phyloP scores from a whole-genome alignment of 139 green algal genomes.

The Chlamydomonas sp. region DNA sequence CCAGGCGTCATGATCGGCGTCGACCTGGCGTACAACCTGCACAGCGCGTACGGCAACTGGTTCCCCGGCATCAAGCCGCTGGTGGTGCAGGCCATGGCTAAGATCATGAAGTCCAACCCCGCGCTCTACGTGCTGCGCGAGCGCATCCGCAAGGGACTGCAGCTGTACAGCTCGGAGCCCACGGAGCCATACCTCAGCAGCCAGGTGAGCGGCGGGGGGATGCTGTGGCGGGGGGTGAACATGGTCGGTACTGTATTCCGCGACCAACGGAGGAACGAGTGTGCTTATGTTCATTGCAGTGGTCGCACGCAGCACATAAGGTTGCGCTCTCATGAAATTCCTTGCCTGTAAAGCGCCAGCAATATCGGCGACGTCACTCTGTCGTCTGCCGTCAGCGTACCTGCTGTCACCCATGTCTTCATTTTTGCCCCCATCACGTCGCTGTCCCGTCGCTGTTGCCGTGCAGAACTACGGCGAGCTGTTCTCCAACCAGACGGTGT shows the following conservation, averaged over 20 bases:
- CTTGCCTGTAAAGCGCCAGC: neutral
- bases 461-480: constrained; percentile 99
- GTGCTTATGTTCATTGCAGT: too few species aligned
- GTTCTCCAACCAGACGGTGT: constrained; percentile 99
- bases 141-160: constrained; percentile 97
- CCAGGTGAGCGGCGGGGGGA: constrained; percentile 42
- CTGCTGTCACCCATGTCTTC: too few species aligned
- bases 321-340: too few species aligned
- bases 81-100: constrained; percentile 92
- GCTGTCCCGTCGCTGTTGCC: neutral
- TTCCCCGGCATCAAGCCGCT: constrained; percentile 98
- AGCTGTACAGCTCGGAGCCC: constrained; percentile 98
- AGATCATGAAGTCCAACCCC: constrained; percentile 99
- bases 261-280: neutral
- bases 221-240: neutral
- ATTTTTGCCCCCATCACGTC: neutral
- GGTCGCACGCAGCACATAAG: too few species aligned
- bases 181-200: constrained; percentile 98
- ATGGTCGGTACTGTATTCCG: neutral
- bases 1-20: constrained; percentile 96
- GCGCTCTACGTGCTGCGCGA: constrained; percentile 99
- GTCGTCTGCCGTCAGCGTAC: too few species aligned
- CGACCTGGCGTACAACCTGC: constrained; percentile 99
- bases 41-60: constrained; percentile 98
- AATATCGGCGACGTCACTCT: too few species aligned